Percentiles rank a stretch among this genome's conserved stretches.
Evolutionary conservation across 441 rosid genomes (phyloP).

Genomic region (Hypseocharis bilobata): DNA sequence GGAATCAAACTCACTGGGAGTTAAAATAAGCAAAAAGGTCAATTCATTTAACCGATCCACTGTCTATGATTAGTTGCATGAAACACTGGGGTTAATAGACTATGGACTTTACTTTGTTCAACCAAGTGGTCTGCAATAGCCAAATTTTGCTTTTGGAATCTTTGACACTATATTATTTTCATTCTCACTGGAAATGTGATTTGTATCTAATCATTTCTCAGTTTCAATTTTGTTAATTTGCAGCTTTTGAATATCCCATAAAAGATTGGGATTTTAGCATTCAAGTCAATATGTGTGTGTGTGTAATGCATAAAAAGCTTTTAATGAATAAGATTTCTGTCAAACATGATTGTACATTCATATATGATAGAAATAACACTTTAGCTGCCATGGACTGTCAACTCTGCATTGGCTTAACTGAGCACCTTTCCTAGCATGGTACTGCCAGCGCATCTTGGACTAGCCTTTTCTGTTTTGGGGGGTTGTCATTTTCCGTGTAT

Average conservation of each 20-base stretch:
- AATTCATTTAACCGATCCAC: conserved; percentile 16
- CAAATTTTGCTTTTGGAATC: not conserved
- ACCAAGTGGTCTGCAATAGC: not conserved
- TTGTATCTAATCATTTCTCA: not conserved
- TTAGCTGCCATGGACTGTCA: not conserved
- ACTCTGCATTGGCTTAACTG: not conserved
- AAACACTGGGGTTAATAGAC: too few relatives aligned
- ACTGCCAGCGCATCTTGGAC: not conserved
- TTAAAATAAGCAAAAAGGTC: conserved; percentile 88
- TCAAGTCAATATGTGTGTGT: too few relatives aligned
- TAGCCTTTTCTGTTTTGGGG: not conserved
- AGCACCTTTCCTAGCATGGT: not conserved
- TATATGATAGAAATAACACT: too few relatives aligned
- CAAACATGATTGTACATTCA: not conserved
- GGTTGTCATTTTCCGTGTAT: not conserved
- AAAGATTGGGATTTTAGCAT: not conserved
- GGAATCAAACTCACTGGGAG: conserved; percentile 65
- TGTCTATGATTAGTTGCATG: conserved; percentile 12
- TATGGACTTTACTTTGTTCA: not conserved
- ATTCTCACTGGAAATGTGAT: not conserved
- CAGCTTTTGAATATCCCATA: too few relatives aligned
- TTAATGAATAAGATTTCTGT: not conserved
- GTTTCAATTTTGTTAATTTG: not conserved
- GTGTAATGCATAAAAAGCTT: not conserved
- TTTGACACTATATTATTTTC: not conserved